A percentile compares a stretch with the other conserved stretches of the same genome.
phyloP scores from a whole-genome alignment of 148 eudicot species.

The Pharnaceum exiguum region DNA sequence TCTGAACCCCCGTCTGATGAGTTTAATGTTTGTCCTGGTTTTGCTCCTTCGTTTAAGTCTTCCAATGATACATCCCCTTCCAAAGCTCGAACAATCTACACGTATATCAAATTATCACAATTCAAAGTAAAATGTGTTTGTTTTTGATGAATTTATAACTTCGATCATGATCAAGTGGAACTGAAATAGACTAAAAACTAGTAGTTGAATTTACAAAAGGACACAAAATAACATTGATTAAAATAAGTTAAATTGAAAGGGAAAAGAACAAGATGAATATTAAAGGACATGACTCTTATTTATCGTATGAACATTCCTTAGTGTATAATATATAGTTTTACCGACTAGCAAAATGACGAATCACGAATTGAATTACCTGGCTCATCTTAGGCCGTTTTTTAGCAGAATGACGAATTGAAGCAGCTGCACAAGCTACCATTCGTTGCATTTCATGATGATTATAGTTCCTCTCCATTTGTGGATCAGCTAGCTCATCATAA shows the following conservation, averaged over 20 bases:
- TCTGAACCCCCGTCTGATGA: constrained; percentile 23
- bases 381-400: constrained; percentile 63
- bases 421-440: constrained; percentile 68
- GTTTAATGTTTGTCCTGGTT: constrained; percentile 17
- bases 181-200: too few species aligned
- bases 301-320: too few species aligned
- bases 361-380: constrained; percentile 38
- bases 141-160: too few species aligned
- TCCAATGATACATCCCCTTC: constrained; percentile 68
- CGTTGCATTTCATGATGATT: constrained; percentile 41
- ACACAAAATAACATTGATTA: too few species aligned
- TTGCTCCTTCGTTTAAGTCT: constrained; percentile 41
- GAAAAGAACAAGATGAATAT: too few species aligned
- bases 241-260: too few species aligned
- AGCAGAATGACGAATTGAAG: constrained; percentile 64
- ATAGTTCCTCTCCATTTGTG: constrained; percentile 38
- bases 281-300: too few species aligned
- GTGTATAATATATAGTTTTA: too few species aligned
- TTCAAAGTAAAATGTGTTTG: too few species aligned
- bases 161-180: too few species aligned
- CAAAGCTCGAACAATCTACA: constrained; percentile 60
- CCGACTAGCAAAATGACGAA: too few species aligned
- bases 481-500: constrained; percentile 50
- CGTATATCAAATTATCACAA: constrained; percentile 1
- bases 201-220: too few species aligned